Evolutionary conservation across 2,329 filamentous ascomycete species (phyloP), one percentile per base, ranked within the genome.

Genomic region (Chlorencoelia australis): DNA sequence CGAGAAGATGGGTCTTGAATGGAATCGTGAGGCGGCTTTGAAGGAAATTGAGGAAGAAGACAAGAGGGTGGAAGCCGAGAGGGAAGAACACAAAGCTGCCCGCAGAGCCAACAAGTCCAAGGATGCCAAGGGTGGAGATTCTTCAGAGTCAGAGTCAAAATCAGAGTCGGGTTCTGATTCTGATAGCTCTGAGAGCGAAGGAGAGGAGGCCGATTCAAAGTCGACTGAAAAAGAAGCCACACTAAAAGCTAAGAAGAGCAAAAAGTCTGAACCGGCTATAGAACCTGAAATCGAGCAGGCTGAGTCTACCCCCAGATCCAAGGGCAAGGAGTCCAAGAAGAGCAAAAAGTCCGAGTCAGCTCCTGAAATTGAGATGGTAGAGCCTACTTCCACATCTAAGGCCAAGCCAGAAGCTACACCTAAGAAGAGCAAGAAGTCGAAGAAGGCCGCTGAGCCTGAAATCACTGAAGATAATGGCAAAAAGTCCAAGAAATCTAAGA

Each of bases 21-120:
- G 42, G 19, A 50, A 55, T 40, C 36, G 38, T n/a, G 37, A 45
- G 17, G 38, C 43, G 15, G 51, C 46, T 11, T 50, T 39, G 17
- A 43, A 39, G 26, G 45, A 51, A 10, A 42, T 53, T 4, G 29
- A 50, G 30, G 44, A 39, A 11, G 35, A 38, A 30, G 32, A 41
- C n/a, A 30, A 34, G 11, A 37, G 42, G 19, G 33, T 40, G 9
- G 11, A n/a, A n/a, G n/a, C n/a, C n/a, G n/a, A n/a, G n/a, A n/a
- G n/a, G n/a, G n/a, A n/a, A n/a, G n/a, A n/a, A n/a, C n/a, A n/a
- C n/a, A n/a, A n/a, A n/a, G n/a, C n/a, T n/a, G n/a, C n/a, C n/a
- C n/a, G n/a, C n/a, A n/a, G n/a, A n/a, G n/a, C n/a, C n/a, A n/a
- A n/a, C n/a, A n/a, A n/a, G n/a, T n/a, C n/a, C n/a, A n/a, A 42